These are phyloP conservation scores for Diaporthe citri DNA, from an alignment of 2,329 filamentous ascomycete genomes.

Conservation along the genomic window DNA sequence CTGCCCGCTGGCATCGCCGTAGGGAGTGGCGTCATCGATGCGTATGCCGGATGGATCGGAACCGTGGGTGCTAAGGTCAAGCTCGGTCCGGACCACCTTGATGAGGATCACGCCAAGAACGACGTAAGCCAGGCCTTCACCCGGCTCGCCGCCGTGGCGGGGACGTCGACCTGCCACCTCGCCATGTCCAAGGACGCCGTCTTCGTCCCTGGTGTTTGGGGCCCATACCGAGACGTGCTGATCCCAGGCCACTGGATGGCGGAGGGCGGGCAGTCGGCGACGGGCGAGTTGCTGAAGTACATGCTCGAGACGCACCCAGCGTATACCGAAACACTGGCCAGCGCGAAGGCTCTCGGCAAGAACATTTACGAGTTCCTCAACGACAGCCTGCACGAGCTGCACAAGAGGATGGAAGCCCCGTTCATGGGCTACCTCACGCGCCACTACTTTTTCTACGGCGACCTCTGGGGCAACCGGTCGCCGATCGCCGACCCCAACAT, in stretches of 20 bases:
- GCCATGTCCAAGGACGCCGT: conserved; percentile 95
- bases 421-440: conserved; percentile 87
- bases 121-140: conserved; percentile 94
- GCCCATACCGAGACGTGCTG: conserved; percentile 94
- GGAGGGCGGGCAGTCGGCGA: conserved; percentile 96
- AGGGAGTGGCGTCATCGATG: conserved; percentile 96
- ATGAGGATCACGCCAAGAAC: conserved; percentile 78
- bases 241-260: conserved; percentile 96
- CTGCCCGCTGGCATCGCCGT: conserved; percentile 90
- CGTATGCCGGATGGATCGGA: conserved; percentile 98
- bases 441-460: conserved; percentile 98
- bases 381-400: conserved; percentile 83
- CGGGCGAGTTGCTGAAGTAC: conserved; percentile 93
- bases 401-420: conserved; percentile 76
- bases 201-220: conserved; percentile 97
- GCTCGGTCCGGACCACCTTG: conserved; percentile 75
- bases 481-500: conserved; percentile 94
- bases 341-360: conserved; percentile 84
- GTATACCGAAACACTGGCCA: conserved; percentile 81
- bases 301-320: conserved; percentile 96
- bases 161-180: conserved; percentile 96
- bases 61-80: conserved; percentile 98
- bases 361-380: conserved; percentile 98
- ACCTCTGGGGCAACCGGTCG: conserved; percentile 96
- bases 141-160: conserved; percentile 91